Evolutionary conservation across 805 yeast species (phyloP).

Genomic region (Geotrichum ghanense): DNA sequence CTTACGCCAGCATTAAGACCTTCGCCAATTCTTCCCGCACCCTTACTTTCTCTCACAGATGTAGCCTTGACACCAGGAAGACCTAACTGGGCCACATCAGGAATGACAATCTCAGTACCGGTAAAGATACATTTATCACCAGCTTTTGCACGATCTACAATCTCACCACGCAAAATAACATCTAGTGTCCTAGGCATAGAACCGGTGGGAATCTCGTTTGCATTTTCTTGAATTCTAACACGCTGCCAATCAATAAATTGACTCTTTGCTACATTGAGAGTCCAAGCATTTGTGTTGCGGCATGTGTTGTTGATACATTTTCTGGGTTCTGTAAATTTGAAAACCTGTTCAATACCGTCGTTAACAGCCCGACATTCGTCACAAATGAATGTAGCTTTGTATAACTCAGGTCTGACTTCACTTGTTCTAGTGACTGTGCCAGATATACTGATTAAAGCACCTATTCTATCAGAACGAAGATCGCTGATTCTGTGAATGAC

Average conservation of each 20-base stretch:
- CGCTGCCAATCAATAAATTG: conserved; percentile 95
- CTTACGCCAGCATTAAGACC: conserved; percentile 75
- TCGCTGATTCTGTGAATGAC: conserved; percentile 77
- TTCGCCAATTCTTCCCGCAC: conserved; percentile 44
- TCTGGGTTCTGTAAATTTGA: conserved; percentile 90
- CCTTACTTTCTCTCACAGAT: conserved; percentile 55
- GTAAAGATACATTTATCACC: conserved; percentile 92
- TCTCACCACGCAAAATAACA: conserved; percentile 83
- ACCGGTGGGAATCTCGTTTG: conserved; percentile 95
- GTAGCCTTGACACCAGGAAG: conserved; percentile 91
- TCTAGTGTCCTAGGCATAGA: conserved; percentile 97
- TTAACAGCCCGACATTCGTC: conserved; percentile 76
- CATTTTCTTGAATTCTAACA: conserved; percentile 88
- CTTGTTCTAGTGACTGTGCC: conserved; percentile 96
- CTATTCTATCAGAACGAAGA: conserved; percentile 79
- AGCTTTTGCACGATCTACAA: conserved; percentile 93
- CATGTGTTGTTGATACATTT: conserved; percentile 83
- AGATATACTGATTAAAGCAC: conserved; percentile 68
- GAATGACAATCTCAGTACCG: conserved; percentile 89
- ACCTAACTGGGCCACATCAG: conserved; percentile 88
- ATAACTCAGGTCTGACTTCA: conserved; percentile 92
- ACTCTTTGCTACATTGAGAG: conserved; percentile 70
- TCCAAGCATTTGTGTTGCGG: conserved; percentile 77
- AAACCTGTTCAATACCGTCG: conserved; percentile 84
- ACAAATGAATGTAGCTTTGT: conserved; percentile 77